Conservation (phyloP, 176 grass and related monocot species). For the Chrysopogon serrulatus region DNA sequence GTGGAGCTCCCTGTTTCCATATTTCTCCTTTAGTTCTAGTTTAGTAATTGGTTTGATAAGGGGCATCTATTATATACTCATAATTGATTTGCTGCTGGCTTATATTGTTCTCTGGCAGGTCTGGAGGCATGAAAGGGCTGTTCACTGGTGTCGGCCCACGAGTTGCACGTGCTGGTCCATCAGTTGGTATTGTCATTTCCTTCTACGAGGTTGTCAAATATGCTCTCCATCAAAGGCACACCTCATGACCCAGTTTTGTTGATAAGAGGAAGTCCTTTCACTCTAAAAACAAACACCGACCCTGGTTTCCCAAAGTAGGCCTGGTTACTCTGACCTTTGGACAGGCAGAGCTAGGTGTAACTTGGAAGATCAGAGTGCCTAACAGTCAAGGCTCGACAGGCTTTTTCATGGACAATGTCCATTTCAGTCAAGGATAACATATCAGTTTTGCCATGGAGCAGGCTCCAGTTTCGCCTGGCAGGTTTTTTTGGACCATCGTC, state of each 20-base stretch:
- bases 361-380: slow-evolving; percentile 17
- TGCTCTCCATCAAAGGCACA: slow-evolving; percentile 57
- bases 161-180: slow-evolving; percentile 87
- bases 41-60: neutral
- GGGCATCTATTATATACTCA: neutral
- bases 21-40: neutral
- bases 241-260: slow-evolving; percentile 18
- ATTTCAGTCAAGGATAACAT: neutral
- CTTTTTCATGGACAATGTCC: slow-evolving; percentile 17
- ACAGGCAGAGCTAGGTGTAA: neutral
- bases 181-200: slow-evolving; percentile 89
- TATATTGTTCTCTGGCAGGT: slow-evolving; percentile 37
- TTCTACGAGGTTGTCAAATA: slow-evolving; percentile 94
- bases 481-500: slow-evolving; percentile 20
- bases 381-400: neutral
- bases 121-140: slow-evolving; percentile 69
- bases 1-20: neutral
- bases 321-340: neutral
- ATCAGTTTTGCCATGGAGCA: slow-evolving; percentile 15
- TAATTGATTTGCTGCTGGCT: neutral
- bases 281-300: neutral
- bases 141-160: slow-evolving; percentile 84
- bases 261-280: neutral
- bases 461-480: slow-evolving; percentile 30
- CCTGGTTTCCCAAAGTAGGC: neutral